Conservation (phyloP, 2,329 filamentous ascomycete species). For the Aspergillus sp. region DNA sequence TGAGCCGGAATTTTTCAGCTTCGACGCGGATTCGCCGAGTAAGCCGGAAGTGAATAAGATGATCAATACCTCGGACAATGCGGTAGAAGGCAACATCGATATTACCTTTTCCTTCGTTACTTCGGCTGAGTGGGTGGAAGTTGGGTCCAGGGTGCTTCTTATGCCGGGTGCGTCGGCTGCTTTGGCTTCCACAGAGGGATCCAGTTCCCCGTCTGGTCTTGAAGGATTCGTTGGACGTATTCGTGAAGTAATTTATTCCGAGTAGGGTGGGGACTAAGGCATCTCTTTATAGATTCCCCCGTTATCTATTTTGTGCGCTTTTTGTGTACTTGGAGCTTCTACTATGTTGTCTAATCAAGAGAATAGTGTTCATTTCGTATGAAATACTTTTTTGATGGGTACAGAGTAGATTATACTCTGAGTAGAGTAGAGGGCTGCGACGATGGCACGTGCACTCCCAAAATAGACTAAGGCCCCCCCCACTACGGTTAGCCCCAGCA, state of each 20-base stretch:
- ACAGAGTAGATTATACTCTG: neutral
- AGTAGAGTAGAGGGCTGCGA: neutral
- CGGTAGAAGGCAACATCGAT: slow-evolving; percentile 33
- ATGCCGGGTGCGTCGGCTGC: slow-evolving; percentile 57
- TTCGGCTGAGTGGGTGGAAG: slow-evolving; percentile 57
- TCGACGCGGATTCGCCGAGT: slow-evolving; percentile 38
- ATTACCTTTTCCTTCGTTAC: slow-evolving; percentile 60
- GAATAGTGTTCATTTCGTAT: neutral
- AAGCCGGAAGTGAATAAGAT: slow-evolving; percentile 29
- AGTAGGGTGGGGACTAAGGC: slow-evolving; percentile 40
- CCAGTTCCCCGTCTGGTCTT: slow-evolving; percentile 52
- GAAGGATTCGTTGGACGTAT: slow-evolving; percentile 60
- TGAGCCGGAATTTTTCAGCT: slow-evolving; percentile 45
- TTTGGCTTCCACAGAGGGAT: slow-evolving; percentile 48
- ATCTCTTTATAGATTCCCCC: neutral
- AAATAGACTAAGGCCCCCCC: neutral
- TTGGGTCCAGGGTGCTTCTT: slow-evolving; percentile 57
- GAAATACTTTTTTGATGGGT: neutral
- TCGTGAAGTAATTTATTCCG: slow-evolving; percentile 35
- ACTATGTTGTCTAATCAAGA: neutral
- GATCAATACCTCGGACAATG: slow-evolving; percentile 21
- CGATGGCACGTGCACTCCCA: slow-evolving; percentile 3
- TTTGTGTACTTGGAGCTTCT: neutral
- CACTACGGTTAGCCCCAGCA: slow-evolving; percentile 1
- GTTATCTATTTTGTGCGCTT: neutral